Conservation (phyloP, 2,329 filamentous ascomycete species). For the Dothidotthia symphoricarpi region DNA sequence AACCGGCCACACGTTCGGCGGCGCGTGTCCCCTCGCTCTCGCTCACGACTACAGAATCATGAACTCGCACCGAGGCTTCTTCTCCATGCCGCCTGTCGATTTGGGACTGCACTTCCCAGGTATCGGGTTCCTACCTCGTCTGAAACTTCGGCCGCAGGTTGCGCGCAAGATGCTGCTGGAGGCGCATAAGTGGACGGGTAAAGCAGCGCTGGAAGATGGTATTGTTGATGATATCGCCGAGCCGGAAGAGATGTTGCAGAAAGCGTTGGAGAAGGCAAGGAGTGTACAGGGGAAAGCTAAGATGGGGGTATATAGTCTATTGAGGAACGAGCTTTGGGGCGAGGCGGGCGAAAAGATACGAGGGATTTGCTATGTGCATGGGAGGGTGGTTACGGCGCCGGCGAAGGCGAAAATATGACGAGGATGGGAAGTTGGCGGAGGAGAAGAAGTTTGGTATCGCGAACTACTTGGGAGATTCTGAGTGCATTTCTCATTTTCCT, state of each 20-base stretch:
- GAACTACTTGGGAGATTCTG: no score
- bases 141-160: slow-evolving; percentile 53
- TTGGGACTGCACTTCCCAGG: slow-evolving; percentile 57
- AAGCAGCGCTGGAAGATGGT: slow-evolving; percentile 52
- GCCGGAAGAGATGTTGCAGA: slow-evolving; percentile 49
- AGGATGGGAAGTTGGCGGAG: background rate
- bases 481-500: no score
- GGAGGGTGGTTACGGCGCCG: slow-evolving; percentile 43
- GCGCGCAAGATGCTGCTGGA: slow-evolving; percentile 58
- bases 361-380: slow-evolving; percentile 56
- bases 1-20: slow-evolving; percentile 53
- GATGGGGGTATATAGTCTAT: slow-evolving; percentile 53
- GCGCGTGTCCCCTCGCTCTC: slow-evolving; percentile 49
- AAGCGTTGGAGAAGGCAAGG: slow-evolving; percentile 49
- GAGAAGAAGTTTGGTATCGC: no score
- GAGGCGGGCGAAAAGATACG: slow-evolving; percentile 54
- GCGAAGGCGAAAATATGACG: slow-evolving; percentile 51
- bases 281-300: slow-evolving; percentile 45
- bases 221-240: slow-evolving; percentile 54
- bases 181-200: slow-evolving; percentile 55
- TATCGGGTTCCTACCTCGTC: slow-evolving; percentile 52
- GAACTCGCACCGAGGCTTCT: slow-evolving; percentile 35
- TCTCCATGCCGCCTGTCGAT: slow-evolving; percentile 52
- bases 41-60: slow-evolving; percentile 51
- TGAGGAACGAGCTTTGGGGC: slow-evolving; percentile 55